Conservation (phyloP, 306 rosid species). For the Acmispon strigosus region DNA sequence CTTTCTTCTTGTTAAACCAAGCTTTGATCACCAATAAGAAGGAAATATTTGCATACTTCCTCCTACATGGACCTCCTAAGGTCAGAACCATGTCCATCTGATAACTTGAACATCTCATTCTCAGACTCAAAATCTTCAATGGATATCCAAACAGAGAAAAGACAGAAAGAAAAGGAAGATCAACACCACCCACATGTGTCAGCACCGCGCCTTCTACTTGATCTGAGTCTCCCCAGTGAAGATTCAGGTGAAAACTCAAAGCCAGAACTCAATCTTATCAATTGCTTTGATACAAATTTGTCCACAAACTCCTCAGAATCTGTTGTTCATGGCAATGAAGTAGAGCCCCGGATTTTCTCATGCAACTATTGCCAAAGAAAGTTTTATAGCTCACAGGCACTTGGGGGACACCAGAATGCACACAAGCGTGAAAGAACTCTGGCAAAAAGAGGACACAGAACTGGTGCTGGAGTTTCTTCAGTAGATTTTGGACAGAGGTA, state of each 20-base stretch:
- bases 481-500: constrained; percentile 38
- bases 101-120: constrained; percentile 37
- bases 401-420: constrained; percentile 96
- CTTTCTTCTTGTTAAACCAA: constrained; percentile 25
- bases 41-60: constrained; percentile 7
- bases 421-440: constrained; percentile 86
- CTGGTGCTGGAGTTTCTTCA: constrained; percentile 20
- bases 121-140: constrained; percentile 24
- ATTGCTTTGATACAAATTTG: constrained; percentile 40
- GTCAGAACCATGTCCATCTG: constrained; percentile 33
- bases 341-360: constrained; percentile 65
- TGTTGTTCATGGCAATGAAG: constrained; percentile 25
- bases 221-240: constrained; percentile 51
- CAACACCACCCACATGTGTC: constrained; percentile 13
- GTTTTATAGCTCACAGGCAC: constrained; percentile 92
- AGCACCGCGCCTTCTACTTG: constrained; percentile 30
- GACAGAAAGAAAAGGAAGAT: constrained; percentile 5
- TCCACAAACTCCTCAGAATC: constrained; percentile 32
- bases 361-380: constrained; percentile 93
- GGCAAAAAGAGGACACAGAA: constrained; percentile 58
- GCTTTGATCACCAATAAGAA: constrained; percentile 5
- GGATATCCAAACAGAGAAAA: constrained; percentile 9
- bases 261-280: constrained; percentile 68
- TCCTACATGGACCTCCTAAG: constrained; percentile 32
- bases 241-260: constrained; percentile 36